A percentile compares a stretch with the other conserved stretches of the same genome.
phyloP scores from a whole-genome alignment of 1,284 basidiomycete genomes.

The Retiboletus flavoniger region DNA sequence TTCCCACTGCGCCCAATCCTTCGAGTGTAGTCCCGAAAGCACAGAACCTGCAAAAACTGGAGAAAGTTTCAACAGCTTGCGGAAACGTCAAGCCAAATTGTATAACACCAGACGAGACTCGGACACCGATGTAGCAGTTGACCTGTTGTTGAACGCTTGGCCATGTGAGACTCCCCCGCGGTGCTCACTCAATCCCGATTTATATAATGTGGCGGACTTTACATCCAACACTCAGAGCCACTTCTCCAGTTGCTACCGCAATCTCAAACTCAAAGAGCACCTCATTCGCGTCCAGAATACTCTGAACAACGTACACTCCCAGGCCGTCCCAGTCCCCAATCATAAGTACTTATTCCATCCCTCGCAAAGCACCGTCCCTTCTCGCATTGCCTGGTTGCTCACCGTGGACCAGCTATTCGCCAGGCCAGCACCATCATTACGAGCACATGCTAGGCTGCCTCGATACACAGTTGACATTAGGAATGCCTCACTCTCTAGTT shows the following conservation, averaged over 20 bases:
- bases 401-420: conserved; percentile 10
- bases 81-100: neutral
- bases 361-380: neutral
- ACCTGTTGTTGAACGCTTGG: conserved; percentile 13
- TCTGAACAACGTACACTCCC: neutral
- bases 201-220: conserved; percentile 11
- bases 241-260: conserved; percentile 18
- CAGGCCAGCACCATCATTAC: conserved; percentile 1
- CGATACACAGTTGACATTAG: neutral
- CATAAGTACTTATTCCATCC: conserved; percentile 16
- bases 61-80: conserved; percentile 7
- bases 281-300: conserved; percentile 4
- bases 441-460: neutral
- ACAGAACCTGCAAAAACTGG: too few relatives aligned
- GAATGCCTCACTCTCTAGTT: neutral
- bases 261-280: conserved; percentile 11
- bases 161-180: conserved; percentile 13
- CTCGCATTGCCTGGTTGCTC: neutral
- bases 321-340: neutral
- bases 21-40: conserved; percentile 10
- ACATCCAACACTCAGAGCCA: neutral
- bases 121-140: conserved; percentile 2
- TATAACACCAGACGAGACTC: conserved; percentile 8
- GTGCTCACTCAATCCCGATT: conserved; percentile 1
- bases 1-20: neutral